Base-by-base conservation (phyloP, 1,284 basidiomycete species). In the Naganishia sp. region DNA sequence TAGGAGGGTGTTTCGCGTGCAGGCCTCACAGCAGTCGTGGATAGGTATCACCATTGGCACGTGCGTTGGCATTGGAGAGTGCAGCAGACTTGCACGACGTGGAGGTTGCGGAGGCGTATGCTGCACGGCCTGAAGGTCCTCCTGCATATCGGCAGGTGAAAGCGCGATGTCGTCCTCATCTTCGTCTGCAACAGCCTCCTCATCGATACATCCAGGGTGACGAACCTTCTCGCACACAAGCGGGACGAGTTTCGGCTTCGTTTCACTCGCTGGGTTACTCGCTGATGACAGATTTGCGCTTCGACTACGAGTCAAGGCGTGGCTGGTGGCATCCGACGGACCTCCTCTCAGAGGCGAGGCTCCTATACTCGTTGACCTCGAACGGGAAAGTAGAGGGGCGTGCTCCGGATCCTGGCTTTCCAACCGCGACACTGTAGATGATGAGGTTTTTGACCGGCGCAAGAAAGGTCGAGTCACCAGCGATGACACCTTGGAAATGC, bases 1-100 rank as follows among this genome's bases (percentile, higher is more conserved):
- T 6, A 61, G 36, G 3, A 61, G 23, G 23, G 59, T 52, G 33
- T 50, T 61, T 9, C 59, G 33, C 0, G 48, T 52, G 36, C 59
- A 61, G 11, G 59, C 33, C 21, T 61, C 48, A 39, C 59, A 61
- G 21, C 59, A 61, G 59, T 61, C 59, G 48, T 61, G 59, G 16
- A 61, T 61, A 1, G 48, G 59, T 3, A 61, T 15, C 0, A 52
- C 48, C 1, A 39, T 15, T 9, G 59, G 39, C 10, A 23, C 9
- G 18, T 55, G 15, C 10, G n/a, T 36, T 18, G 33, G 3, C 18
- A 7, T 13, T 11, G 56, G 56, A 13, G 31, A 36, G 11, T 16
- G 55, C 21, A 46, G 57, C 5, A 50, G 33, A 39, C 23, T 60
- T 33, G 31, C 16, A 33, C 21, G 45, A 13, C 31, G 48, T 49